Evolutionary conservation across 768 basidiomycete genomes (phyloP).

Genomic region (Termitomyces sp.): DNA sequence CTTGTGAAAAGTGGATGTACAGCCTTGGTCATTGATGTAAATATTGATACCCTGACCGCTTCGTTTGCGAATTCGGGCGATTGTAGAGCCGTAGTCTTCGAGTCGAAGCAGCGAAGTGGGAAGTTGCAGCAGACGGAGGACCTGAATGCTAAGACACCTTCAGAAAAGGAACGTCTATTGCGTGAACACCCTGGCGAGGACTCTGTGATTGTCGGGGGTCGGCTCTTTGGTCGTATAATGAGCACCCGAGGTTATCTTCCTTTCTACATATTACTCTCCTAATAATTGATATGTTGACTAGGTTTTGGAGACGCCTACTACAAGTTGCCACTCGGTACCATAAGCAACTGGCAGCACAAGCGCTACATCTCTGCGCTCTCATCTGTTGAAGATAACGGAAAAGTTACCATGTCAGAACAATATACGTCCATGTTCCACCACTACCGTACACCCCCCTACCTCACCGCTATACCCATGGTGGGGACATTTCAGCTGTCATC

Average conservation of each 20-base stretch:
- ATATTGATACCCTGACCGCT: constrained; percentile 20
- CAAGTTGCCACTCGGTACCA: constrained; percentile 30
- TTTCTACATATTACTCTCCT: neutral
- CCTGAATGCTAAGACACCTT: constrained; percentile 28
- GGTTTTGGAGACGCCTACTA: constrained; percentile 39
- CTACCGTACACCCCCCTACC: constrained; percentile 59
- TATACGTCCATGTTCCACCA: constrained; percentile 34
- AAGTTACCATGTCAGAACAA: constrained; percentile 33
- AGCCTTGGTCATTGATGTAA: constrained; percentile 32
- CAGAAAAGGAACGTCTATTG: constrained; percentile 29
- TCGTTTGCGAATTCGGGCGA: constrained; percentile 33
- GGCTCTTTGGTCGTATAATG: constrained; percentile 37
- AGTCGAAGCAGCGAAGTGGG: neutral
- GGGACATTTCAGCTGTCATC: constrained; percentile 31
- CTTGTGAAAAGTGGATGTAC: constrained; percentile 33
- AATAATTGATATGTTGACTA: constrained; percentile 8
- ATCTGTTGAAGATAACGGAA: constrained; percentile 27
- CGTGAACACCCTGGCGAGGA: constrained; percentile 33
- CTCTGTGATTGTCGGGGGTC: constrained; percentile 27
- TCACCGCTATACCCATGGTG: constrained; percentile 51
- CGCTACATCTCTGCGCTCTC: constrained; percentile 33
- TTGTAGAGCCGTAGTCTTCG: constrained; percentile 10
- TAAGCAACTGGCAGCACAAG: constrained; percentile 28
- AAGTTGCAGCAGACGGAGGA: constrained; percentile 28
- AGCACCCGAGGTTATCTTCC: constrained; percentile 31